Evolutionary conservation across 306 rosid genomes (phyloP), one percentile per base, ranked within the genome.

Genomic region (Trichosanthes cucumerina): DNA sequence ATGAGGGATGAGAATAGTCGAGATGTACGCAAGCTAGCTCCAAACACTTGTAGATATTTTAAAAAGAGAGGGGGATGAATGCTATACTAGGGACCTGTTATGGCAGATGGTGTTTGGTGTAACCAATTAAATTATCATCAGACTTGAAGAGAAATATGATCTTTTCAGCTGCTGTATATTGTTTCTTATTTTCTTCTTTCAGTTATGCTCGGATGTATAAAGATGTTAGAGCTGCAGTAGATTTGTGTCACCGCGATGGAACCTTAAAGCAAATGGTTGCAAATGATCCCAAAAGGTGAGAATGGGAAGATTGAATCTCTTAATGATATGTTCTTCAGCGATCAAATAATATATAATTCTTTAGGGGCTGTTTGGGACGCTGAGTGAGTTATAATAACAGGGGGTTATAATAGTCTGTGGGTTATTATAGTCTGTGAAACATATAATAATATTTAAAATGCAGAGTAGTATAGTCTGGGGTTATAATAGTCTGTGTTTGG

Each of bases 221-320:
- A 90, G 99, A 95, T 91, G 96, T 95, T 83, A 89, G 99, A 85
- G 99, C 99, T 77, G 99, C 99, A 19, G 96, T 95, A 83, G 99
- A 95, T 84, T 82, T 95, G 88, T 95, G 99, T 81, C 98, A 95
- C 80, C 97, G 98, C 23, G 99, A 95, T 79, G 99, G 99, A 84
- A 95, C 98, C 56, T 85, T 95, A 86, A 95, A 95, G 91, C 95
- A 89, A 86, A 90, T 91, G 98, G 99, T 95, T 81, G 99, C 97
- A 76, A 83, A 86, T 76, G 93, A 92, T 78, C 99, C 99, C 12
- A 85, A 88, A 86, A 86, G 88, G 99, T 95, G 84, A 77, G 87
- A 31, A 80, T 60, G 49, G 69, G 44, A 76, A 66, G 72, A 65
- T 18, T 59, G 52, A 79, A 49, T 69, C 53, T 72, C 63, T 26